These are phyloP conservation scores for Mallotus nudiflorus DNA, from an alignment of 345 rosid genomes.

Conservation along the genomic window DNA sequence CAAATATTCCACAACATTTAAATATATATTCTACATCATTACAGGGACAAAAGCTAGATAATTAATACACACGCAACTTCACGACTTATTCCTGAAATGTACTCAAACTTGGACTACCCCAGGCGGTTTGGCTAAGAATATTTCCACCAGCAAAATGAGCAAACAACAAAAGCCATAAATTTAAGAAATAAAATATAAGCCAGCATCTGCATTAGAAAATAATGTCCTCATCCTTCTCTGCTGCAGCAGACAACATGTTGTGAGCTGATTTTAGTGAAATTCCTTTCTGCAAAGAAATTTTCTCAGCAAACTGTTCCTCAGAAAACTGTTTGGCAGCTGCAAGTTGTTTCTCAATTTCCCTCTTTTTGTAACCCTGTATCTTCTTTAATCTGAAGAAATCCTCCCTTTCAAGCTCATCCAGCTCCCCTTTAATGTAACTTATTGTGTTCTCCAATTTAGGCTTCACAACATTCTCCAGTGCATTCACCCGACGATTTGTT, in stretches of 20 bases:
- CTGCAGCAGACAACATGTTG: slow-evolving; percentile 52
- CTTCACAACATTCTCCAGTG: slow-evolving; percentile 88
- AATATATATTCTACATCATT: too few species aligned
- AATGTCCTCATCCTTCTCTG: slow-evolving; percentile 73
- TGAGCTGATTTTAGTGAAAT: slow-evolving; percentile 63
- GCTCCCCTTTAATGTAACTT: slow-evolving; percentile 79
- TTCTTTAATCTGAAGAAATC: slow-evolving; percentile 92
- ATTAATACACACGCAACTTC: slow-evolving; percentile 19
- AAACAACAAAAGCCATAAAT: slow-evolving; percentile 18
- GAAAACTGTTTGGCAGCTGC: slow-evolving; percentile 57
- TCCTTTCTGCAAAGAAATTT: slow-evolving; percentile 70
- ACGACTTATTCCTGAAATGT: background rate
- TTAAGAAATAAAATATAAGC: slow-evolving; percentile 13
- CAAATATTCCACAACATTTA: background rate
- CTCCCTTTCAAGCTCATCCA: slow-evolving; percentile 93
- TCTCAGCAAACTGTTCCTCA: slow-evolving; percentile 66
- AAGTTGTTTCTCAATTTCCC: slow-evolving; percentile 62
- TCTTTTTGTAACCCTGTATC: slow-evolving; percentile 81
- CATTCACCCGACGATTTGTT: slow-evolving; percentile 88
- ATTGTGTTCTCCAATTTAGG: slow-evolving; percentile 87
- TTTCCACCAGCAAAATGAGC: too few species aligned
- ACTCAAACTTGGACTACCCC: too few species aligned
- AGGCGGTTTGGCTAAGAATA: too few species aligned
- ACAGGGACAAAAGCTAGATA: background rate
- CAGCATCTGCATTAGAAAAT: slow-evolving; percentile 55